Evolutionary conservation across 768 basidiomycete species (phyloP).

Genomic region (Lactarius tabidus): DNA sequence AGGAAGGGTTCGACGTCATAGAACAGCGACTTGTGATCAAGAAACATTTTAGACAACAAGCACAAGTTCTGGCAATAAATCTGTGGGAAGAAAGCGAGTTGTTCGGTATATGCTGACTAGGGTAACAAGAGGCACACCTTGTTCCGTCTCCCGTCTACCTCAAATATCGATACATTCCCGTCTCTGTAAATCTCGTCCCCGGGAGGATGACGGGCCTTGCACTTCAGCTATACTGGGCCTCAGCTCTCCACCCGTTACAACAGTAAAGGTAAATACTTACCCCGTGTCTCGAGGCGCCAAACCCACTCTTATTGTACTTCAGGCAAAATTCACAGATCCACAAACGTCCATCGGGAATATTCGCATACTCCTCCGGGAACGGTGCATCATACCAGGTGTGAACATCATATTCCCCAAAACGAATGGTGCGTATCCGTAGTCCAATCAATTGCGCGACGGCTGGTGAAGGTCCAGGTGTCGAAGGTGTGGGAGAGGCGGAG

Average conservation of each 20-base stretch:
- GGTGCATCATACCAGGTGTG: slow-evolving; percentile 99
- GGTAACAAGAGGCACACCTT: slow-evolving; percentile 49
- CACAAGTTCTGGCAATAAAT: slow-evolving; percentile 99
- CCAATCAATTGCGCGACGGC: slow-evolving; percentile 29
- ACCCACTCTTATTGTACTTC: slow-evolving; percentile 95
- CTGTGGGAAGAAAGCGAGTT: slow-evolving; percentile 36
- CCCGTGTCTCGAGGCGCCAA: slow-evolving; percentile 79
- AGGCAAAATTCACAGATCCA: slow-evolving; percentile 99
- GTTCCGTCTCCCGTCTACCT: slow-evolving; percentile 97
- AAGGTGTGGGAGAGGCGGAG: slow-evolving; percentile 36
- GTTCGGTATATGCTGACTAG: neutral
- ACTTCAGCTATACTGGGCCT: slow-evolving; percentile 67
- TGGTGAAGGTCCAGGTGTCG: slow-evolving; percentile 33
- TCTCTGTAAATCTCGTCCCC: slow-evolving; percentile 99
- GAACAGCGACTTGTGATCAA: slow-evolving; percentile 97
- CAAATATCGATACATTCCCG: slow-evolving; percentile 83
- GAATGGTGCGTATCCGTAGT: slow-evolving; percentile 79
- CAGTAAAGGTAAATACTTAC: slow-evolving; percentile 43
- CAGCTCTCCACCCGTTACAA: neutral
- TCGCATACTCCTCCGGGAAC: slow-evolving; percentile 95
- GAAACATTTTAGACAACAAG: slow-evolving; percentile 96
- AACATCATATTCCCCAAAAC: slow-evolving; percentile 89
- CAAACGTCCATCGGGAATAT: slow-evolving; percentile 83
- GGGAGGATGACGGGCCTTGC: slow-evolving; percentile 91
- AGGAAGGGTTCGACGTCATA: slow-evolving; percentile 99